These are phyloP conservation scores for Claviceps sp. DNA, from an alignment of 2,329 filamentous ascomycete genomes.

Conservation along the genomic window DNA sequence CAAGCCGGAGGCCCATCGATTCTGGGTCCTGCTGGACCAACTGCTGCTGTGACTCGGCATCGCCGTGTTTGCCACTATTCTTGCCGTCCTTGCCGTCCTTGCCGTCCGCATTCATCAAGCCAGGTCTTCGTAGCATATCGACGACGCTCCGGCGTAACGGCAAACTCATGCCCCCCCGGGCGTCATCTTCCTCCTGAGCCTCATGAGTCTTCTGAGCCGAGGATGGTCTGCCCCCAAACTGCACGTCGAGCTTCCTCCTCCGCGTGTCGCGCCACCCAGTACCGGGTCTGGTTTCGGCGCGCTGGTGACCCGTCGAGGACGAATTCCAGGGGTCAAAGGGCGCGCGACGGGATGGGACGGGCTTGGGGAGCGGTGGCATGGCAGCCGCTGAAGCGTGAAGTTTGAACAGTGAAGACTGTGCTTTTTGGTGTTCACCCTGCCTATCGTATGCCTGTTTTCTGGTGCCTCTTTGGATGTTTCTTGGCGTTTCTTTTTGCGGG, in stretches of 20 bases:
- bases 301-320: constrained; percentile 65
- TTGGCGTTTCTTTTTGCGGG: no score
- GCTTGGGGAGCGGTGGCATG: constrained; percentile 1
- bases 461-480: no score
- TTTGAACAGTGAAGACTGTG: no score
- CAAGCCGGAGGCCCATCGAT: no score
- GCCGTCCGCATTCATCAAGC: constrained; percentile 8
- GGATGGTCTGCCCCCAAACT: constrained; percentile 45
- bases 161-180: neutral
- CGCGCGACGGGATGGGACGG: no score
- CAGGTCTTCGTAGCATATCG: constrained; percentile 39
- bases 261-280: constrained; percentile 60
- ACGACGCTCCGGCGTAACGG: constrained; percentile 27
- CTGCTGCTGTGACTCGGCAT: no score
- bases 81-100: no score
- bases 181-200: no score
- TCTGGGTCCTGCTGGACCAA: no score
- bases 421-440: neutral
- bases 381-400: neutral
- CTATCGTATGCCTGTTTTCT: neutral
- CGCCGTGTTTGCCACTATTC: no score
- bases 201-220: neutral
- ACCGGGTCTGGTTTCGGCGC: constrained; percentile 51
- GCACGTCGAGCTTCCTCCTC: constrained; percentile 52
- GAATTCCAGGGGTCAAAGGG: constrained; percentile 58